Base-by-base conservation (phyloP, 2,329 filamentous ascomycete species). In the Aspergillus luchuensis region DNA sequence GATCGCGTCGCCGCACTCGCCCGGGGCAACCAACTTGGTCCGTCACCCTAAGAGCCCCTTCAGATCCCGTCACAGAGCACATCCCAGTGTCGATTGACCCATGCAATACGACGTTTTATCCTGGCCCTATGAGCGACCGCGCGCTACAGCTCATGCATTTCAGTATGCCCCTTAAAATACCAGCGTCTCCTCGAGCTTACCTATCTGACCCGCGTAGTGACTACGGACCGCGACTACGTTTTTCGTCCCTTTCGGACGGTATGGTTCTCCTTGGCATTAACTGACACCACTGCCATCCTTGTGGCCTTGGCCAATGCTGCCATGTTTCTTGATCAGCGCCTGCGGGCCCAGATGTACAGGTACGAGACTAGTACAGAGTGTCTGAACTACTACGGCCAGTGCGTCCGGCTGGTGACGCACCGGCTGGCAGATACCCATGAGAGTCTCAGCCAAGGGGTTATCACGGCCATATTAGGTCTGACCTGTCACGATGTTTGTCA, bases 231-330 rank as follows among this genome's bases (percentile, higher is more conserved):
- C 39, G 67, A 66, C n/a, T 65, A 68, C 43, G 59, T 67, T 4
- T 70, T 67, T 48, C 67, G 69, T 10, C 69, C 69, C 2, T 70
- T 71, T 52, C 67, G 69, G n/a, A 58, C 61, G 21, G 64, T 70
- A 47, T 71, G 69, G 69, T 71, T 70, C 36, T 61, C 63, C 5
- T 67, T 71, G 68, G 66, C 69, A 15, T 50, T 70, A 43, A 57
- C 52, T 0, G 69, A 71, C 57, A 17, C 25, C 33, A 69, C 63
- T 45, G 69, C 69, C n/a, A 65, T 69, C 36, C 63, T 62, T 11
- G 54, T 71, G 28, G 65, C 64, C 23, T 52, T 70, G 56, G 69
- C 69, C 51, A 71, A 71, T 51, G 69, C 69, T 5, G 60, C 69
- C 25, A 66, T 71, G 62, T 71, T 70, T 57, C 60, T 69, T 15